phyloP scores from a whole-genome alignment of 1,284 basidiomycete genomes.

The Ceratobasidium papillatum region DNA sequence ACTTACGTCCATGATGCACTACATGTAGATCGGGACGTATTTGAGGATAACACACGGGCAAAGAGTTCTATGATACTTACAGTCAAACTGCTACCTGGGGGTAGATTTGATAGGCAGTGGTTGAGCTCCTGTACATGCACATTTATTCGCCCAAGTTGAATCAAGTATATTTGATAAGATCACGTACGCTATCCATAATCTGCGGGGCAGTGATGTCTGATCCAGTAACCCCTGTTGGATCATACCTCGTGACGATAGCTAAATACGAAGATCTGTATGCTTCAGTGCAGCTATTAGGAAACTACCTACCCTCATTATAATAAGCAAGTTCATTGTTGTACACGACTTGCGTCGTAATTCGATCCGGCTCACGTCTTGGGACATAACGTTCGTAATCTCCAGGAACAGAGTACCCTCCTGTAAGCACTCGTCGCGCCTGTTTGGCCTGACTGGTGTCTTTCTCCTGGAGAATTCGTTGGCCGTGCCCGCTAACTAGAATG shows the following conservation, averaged over 20 bases:
- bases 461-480: not conserved
- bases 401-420: not conserved
- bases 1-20: conserved; percentile 14
- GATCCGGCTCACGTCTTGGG: not conserved
- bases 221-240: not conserved
- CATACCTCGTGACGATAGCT: conserved; percentile 17
- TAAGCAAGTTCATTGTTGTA: not conserved
- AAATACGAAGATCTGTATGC: not conserved
- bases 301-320: conserved; percentile 13
- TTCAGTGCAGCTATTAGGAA: not conserved
- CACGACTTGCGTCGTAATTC: not conserved
- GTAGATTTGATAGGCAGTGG: not conserved
- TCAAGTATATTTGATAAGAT: not conserved
- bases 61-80: not conserved
- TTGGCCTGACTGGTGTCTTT: not conserved
- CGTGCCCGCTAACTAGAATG: conserved; percentile 24
- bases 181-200: conserved; percentile 10
- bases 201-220: not conserved
- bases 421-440: not conserved
- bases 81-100: not conserved
- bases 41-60: not conserved
- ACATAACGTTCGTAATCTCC: not conserved
- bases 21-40: too few relatives aligned
- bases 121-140: not conserved
- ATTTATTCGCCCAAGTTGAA: not conserved